Base-by-base conservation (phyloP, 2,329 filamentous ascomycete genomes). In the Alternaria arbusti region DNA sequence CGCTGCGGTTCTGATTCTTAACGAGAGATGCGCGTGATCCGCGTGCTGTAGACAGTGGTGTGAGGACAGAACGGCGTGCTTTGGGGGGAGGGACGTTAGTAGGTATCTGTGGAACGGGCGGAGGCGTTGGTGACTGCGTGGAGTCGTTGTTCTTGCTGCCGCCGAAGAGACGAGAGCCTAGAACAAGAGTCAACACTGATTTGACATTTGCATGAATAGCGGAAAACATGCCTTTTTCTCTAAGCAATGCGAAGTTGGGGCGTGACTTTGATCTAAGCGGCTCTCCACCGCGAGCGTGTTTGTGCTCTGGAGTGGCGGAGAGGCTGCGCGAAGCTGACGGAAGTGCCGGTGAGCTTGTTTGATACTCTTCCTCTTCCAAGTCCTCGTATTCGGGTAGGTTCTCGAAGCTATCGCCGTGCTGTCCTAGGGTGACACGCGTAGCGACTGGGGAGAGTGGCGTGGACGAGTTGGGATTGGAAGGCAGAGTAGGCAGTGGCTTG, bases 131-230 rank as follows among this genome's bases (percentile, higher is more conserved):
- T 13, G 56, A 56, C n/a, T 63, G 49, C 20, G 50, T 28, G 9
- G 20, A 15, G 15, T 13, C n/a, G 30, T 7, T 13, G 6, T 54
- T 26, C 11, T 54, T 55, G 13, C 43, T 59, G 32, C 51, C 57
- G 49, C 59, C 51, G 43, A 73, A 73, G 52, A 74, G 32, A 8
- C 61, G 64, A 2, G 67, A 73, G 36, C 69, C 71, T 71, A 6
- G 6, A 26, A 26, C 4, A 52, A 4, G 12, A 23, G 40, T 64
- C 22, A 54, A 44, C 5, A 20, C 54, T 23, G 15, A 20, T 9
- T 40, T 3, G 12, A 11, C 2, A 1, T 15, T 2, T 36, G 28
- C 5, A 40, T 15, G 5, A 3, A 36, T 3, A n/a, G 13, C n/a
- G 11, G 36, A 10, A 32, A 40, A 52, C 49, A 36, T 52, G 13